Evolutionary conservation across 495 filamentous ascomycete species (phyloP).

Genomic region (Zalerion maritima): DNA sequence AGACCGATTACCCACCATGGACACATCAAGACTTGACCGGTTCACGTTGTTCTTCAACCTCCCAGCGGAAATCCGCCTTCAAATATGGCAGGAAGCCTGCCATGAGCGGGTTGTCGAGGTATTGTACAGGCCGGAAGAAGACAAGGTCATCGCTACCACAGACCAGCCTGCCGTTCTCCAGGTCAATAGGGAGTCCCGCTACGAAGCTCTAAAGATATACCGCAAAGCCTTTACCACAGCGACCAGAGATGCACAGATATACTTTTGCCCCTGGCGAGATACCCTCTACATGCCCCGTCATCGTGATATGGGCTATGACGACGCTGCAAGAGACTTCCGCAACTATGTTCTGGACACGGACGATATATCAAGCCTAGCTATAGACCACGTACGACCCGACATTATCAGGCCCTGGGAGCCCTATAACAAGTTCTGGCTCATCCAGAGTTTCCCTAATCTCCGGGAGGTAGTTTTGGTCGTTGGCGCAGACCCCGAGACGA

Average conservation of each 20-base stretch:
- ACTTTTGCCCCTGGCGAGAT: constrained; percentile 30
- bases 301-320: constrained; percentile 32
- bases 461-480: constrained; percentile 26
- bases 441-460: constrained; percentile 27
- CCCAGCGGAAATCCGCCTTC: constrained; percentile 33
- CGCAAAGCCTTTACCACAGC: constrained; percentile 24
- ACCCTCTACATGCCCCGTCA: constrained; percentile 34
- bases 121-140: constrained; percentile 16
- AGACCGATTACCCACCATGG: constrained; percentile 4
- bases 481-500: constrained; percentile 3
- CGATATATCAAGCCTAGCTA: constrained; percentile 22
- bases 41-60: constrained; percentile 28
- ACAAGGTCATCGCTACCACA: constrained; percentile 21
- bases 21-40: constrained; percentile 7
- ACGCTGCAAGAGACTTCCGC: constrained; percentile 25
- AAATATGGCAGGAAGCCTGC: constrained; percentile 31
- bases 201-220: constrained; percentile 27
- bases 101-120: constrained; percentile 27
- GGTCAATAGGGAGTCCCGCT: constrained; percentile 27
- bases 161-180: constrained; percentile 25
- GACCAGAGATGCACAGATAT: constrained; percentile 18
- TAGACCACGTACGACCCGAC: constrained; percentile 31
- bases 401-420: constrained; percentile 38
- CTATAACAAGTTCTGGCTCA: constrained; percentile 33
- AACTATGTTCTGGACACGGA: constrained; percentile 12